Evolutionary conservation across 257 asterid species (phyloP).

Genomic region (Henckelia pumila): DNA sequence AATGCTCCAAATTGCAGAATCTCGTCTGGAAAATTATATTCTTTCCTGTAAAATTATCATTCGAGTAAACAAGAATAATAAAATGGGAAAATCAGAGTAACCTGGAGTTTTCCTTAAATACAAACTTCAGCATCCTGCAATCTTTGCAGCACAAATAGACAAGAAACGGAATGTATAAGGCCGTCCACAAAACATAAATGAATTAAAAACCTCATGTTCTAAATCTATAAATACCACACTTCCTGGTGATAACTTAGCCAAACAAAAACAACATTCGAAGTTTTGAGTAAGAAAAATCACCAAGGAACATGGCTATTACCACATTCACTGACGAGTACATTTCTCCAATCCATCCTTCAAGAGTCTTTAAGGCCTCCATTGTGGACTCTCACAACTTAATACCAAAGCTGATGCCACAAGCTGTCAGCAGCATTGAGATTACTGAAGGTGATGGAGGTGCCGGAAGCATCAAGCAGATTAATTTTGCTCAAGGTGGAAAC

Average conservation of each 20-base stretch:
- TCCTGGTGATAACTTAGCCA: not conserved
- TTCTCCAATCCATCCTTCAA: slow-evolving; percentile 6
- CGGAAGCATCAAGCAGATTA: slow-evolving; percentile 9
- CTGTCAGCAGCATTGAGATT: slow-evolving; percentile 20
- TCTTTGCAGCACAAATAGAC: not conserved
- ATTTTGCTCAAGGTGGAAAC: slow-evolving; percentile 23
- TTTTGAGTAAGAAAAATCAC: not conserved
- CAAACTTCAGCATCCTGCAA: not conserved
- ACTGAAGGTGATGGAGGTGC: slow-evolving; percentile 25
- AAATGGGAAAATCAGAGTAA: not conserved
- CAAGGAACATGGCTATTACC: not conserved
- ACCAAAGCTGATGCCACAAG: slow-evolving; percentile 26
- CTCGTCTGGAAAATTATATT: not conserved
- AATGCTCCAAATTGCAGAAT: not conserved
- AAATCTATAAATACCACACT: not conserved
- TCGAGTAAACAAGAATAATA: not conserved
- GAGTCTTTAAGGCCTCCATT: slow-evolving; percentile 22
- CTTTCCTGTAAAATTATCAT: no score
- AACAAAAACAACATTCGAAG: not conserved
- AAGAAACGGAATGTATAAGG: not conserved
- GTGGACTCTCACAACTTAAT: slow-evolving; percentile 9
- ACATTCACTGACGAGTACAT: slow-evolving; percentile 7
- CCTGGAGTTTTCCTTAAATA: not conserved
- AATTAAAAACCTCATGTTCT: not conserved
- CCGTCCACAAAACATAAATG: not conserved